These are phyloP conservation scores for Haplosporangium gracile DNA, from an alignment of 192 early-diverging fungal genomes.

Conservation along the genomic window DNA sequence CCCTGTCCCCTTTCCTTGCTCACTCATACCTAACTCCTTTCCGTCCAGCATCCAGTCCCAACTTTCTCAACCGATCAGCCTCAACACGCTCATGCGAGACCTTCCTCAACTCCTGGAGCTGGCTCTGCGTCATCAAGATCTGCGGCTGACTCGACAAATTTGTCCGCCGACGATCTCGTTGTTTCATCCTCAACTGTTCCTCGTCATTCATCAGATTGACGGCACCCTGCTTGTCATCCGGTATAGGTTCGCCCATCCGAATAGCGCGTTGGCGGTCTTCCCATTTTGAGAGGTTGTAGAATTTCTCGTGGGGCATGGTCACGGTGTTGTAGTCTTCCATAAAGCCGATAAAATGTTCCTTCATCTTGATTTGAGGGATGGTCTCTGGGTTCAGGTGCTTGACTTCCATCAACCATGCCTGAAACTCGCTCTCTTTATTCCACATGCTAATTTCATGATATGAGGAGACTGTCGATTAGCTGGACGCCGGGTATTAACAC, in stretches of 20 bases:
- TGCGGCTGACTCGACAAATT: constrained; percentile 23
- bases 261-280: constrained; percentile 61
- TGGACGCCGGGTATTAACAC: background rate
- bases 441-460: constrained; percentile 26
- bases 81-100: constrained; percentile 63
- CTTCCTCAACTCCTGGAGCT: constrained; percentile 61
- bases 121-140: constrained; percentile 56
- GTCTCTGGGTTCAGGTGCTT: constrained; percentile 62
- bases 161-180: constrained; percentile 28
- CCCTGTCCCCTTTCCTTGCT: constrained; percentile 3
- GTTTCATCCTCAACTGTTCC: constrained; percentile 58
- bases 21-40: constrained; percentile 68
- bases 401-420: constrained; percentile 70
- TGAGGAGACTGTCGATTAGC: background rate
- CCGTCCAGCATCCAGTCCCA: constrained; percentile 65
- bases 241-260: constrained; percentile 60
- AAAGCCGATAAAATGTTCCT: constrained; percentile 67
- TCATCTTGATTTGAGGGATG: constrained; percentile 62
- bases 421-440: constrained; percentile 64
- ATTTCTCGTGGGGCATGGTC: constrained; percentile 74
- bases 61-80: constrained; percentile 63
- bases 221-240: constrained; percentile 9
- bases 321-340: constrained; percentile 76
- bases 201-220: constrained; percentile 68
- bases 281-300: constrained; percentile 66